These are phyloP conservation scores for Leccinum sublutescens DNA, from an alignment of 768 basidiomycete genomes.

Conservation along the genomic window DNA sequence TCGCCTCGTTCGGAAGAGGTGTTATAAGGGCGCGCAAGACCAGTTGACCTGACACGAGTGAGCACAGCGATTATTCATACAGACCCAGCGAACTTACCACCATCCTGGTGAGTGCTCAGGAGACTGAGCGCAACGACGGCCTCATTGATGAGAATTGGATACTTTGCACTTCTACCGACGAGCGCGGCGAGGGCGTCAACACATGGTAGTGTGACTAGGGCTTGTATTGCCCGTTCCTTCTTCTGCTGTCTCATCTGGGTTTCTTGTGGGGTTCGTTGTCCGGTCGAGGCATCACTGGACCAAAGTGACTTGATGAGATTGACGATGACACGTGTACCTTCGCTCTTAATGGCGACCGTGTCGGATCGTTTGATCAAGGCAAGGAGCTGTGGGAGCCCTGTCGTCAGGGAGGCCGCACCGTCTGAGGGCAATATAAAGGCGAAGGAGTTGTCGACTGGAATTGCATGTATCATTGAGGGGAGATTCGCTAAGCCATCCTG, in stretches of 20 bases:
- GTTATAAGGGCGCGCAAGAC: conserved; percentile 60
- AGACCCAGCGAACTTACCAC: conserved; percentile 47
- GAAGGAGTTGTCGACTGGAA: conserved; percentile 45
- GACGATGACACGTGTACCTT: conserved; percentile 86
- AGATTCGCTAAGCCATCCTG: not conserved
- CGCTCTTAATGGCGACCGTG: conserved; percentile 79
- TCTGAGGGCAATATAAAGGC: conserved; percentile 49
- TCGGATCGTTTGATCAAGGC: conserved; percentile 77
- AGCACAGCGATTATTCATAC: not conserved
- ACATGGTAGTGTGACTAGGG: conserved; percentile 51
- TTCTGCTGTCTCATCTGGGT: conserved; percentile 44
- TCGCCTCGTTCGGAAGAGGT: conserved; percentile 44
- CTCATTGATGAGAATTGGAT: conserved; percentile 86
- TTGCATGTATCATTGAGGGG: conserved; percentile 28
- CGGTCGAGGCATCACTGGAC: conserved; percentile 44
- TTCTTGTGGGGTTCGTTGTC: conserved; percentile 31
- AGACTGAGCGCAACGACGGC: conserved; percentile 81
- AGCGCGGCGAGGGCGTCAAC: conserved; percentile 66
- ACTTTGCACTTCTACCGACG: conserved; percentile 72
- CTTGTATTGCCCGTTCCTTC: conserved; percentile 51
- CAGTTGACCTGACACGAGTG: conserved; percentile 47
- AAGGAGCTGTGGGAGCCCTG: conserved; percentile 67
- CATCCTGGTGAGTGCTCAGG: conserved; percentile 61
- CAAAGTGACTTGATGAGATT: conserved; percentile 81
- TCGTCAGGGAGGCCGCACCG: conserved; percentile 31